Evolutionary conservation across 208 protist genomes (phyloP).

Genomic region (Trichomonas gallinae): DNA sequence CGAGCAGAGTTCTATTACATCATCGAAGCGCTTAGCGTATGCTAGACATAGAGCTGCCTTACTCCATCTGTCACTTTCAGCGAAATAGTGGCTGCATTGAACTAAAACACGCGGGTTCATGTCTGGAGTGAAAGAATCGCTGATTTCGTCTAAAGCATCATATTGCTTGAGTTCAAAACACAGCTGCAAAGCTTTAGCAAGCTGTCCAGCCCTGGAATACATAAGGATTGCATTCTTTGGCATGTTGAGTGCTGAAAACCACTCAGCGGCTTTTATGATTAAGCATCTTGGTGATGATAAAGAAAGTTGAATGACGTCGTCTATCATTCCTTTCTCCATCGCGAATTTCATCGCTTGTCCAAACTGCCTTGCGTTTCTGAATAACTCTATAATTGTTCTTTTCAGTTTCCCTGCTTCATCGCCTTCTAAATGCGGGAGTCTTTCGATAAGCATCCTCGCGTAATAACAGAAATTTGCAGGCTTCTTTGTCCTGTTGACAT

Average conservation of each 20-base stretch:
- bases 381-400: neutral
- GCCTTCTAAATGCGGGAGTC: neutral
- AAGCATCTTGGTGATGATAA: neutral
- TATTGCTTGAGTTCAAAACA: neutral
- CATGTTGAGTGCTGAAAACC: neutral
- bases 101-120: neutral
- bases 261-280: neutral
- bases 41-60: neutral
- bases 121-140: neutral
- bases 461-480: neutral
- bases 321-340: neutral
- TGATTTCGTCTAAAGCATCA: slow-evolving; percentile 8
- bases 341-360: neutral
- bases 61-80: neutral
- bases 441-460: neutral
- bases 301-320: neutral
- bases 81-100: neutral
- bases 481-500: neutral
- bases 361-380: neutral
- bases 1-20: neutral
- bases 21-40: neutral
- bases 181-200: neutral
- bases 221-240: neutral
- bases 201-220: neutral
- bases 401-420: neutral